phyloP scores from a whole-genome alignment of 768 basidiomycete species.

The Macrolepiota fuliginosa region DNA sequence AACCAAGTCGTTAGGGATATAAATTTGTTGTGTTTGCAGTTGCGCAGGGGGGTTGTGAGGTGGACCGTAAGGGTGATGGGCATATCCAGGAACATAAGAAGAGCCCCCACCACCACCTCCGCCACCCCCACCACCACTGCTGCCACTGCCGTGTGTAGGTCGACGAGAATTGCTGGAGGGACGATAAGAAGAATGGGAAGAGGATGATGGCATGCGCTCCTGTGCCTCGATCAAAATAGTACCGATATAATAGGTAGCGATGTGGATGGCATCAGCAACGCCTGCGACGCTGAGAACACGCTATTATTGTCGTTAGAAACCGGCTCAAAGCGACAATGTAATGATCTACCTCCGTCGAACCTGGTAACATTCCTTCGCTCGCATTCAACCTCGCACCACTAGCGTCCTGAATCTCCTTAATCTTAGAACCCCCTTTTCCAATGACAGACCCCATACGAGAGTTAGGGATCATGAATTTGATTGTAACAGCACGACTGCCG shows the following conservation, averaged over 20 bases:
- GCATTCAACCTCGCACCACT: constrained; percentile 95
- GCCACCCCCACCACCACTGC: too few species aligned
- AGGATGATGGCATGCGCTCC: constrained; percentile 74
- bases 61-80: constrained; percentile 31
- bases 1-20: constrained; percentile 96
- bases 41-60: constrained; percentile 63
- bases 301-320: constrained; percentile 37
- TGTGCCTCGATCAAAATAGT: constrained; percentile 95
- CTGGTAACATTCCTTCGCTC: constrained; percentile 97
- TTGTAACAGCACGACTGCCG: constrained; percentile 96
- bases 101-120: constrained; percentile 31
- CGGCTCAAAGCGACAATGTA: not conserved
- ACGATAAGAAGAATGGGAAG: constrained; percentile 64
- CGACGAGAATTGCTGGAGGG: constrained; percentile 44
- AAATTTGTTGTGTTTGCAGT: constrained; percentile 96
- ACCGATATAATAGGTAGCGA: constrained; percentile 98
- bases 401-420: constrained; percentile 99
- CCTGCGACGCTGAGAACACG: constrained; percentile 97
- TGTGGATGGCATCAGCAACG: constrained; percentile 98
- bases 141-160: constrained; percentile 5
- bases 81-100: constrained; percentile 68
- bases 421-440: constrained; percentile 96
- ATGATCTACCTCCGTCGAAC: constrained; percentile 87
- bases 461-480: constrained; percentile 99
- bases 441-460: constrained; percentile 99